These are phyloP conservation scores for Byssoonygena ceratinophila DNA, from an alignment of 2,329 filamentous ascomycete species.

Conservation along the genomic window DNA sequence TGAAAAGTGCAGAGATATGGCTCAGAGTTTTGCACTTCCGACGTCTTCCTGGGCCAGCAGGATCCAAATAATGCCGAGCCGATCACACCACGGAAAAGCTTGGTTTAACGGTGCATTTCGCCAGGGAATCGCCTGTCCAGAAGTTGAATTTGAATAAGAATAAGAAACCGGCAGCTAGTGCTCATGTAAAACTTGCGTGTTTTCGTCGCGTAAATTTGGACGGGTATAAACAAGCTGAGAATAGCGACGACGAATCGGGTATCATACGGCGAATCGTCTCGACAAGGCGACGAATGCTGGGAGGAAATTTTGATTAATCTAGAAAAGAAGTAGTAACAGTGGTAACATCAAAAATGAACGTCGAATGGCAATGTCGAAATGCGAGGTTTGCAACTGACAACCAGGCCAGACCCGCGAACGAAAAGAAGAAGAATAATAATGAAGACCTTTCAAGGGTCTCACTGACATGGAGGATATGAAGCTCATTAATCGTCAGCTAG, in stretches of 20 bases:
- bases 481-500: background rate
- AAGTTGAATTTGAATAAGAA: background rate
- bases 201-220: no score
- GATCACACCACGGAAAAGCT: background rate
- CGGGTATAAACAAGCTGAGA: no score
- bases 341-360: background rate
- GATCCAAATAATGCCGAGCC: background rate
- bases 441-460: background rate
- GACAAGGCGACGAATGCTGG: background rate
- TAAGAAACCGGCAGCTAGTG: background rate
- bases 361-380: no score
- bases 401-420: background rate
- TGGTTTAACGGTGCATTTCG: slow-evolving; percentile 1
- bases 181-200: background rate
- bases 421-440: background rate
- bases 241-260: background rate
- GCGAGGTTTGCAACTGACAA: background rate
- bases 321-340: background rate
- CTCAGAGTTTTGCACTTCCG: background rate
- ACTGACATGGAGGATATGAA: background rate
- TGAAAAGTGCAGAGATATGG: background rate
- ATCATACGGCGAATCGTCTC: no score
- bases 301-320: background rate
- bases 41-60: background rate
- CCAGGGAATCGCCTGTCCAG: background rate